Base-by-base conservation (phyloP, 2,329 filamentous ascomycete species). In the Diaporthe citrichinensis region DNA sequence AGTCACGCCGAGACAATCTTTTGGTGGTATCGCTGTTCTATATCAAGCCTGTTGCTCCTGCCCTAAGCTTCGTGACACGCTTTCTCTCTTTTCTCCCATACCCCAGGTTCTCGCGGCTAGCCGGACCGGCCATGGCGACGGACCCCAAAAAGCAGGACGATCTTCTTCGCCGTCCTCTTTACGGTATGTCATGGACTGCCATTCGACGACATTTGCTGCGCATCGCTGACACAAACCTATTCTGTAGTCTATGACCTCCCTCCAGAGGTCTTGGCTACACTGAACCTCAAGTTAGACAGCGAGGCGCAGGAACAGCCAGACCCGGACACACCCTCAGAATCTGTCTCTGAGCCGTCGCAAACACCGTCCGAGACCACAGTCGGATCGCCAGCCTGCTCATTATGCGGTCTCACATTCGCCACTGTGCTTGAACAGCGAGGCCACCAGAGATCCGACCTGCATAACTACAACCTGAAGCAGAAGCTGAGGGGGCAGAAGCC, bases 401-500 rank as follows among this genome's bases (percentile, higher is more conserved):
- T 98, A 6, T 99, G 97, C 84, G 88, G 89, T 53, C 88, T 95
- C 51, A 87, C 89, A 7, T 98, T 97, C 80, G 81, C 88, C 44
- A 93, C 89, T 14, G 89, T 98, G 10, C 88, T 92, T 76, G 96
- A 98, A 77, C 96, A 98, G 82, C 91, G 95, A 77, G 90, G 91
- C 76, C 97, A 99, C 84, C 92, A 95, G 75, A 94, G 94, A 80
- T 98, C 96, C 14, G 97, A 99, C 81, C 88, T 97, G 67, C 97
- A 99, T 83, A 91, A 93, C 78, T 99, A 98, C 86, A 99, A 99
- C 82, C 86, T 98, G 77, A 98, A 98, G 85, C 94, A 96, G 82
- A 98, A 95, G 86, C 86, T 98, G 74, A 92, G 95, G 62, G 94
- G 94, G 0, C 88, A 89, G 75, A 89, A 89, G 14, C 85, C 94